These are phyloP conservation scores for Aspergillus fischeri DNA, from an alignment of 2,329 filamentous ascomycete genomes.

Conservation along the genomic window DNA sequence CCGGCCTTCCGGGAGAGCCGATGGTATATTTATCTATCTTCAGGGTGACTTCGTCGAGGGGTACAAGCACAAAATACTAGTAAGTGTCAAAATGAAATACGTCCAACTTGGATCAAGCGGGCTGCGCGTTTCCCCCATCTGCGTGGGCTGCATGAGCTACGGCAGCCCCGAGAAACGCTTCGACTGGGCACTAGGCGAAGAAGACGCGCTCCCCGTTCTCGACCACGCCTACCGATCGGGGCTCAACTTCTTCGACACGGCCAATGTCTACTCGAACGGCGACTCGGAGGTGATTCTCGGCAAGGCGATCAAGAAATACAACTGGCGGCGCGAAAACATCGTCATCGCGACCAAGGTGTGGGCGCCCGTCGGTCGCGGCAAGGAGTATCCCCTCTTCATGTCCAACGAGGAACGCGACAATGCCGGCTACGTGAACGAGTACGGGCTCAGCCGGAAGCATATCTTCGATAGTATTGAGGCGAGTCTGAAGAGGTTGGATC, in stretches of 20 bases:
- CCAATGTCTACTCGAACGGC: constrained; percentile 54
- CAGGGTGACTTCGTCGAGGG: too few species aligned
- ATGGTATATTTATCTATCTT: neutral
- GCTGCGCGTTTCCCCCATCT: constrained; percentile 22
- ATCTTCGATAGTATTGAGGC: constrained; percentile 60
- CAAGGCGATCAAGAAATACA: constrained; percentile 58
- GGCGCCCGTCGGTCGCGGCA: constrained; percentile 33
- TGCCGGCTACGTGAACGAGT: constrained; percentile 23
- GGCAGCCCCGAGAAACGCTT: constrained; percentile 16
- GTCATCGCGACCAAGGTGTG: constrained; percentile 57
- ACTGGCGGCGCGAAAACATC: constrained; percentile 54
- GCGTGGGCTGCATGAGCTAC: constrained; percentile 25
- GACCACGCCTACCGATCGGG: constrained; percentile 26
- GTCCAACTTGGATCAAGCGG: constrained; percentile 23
- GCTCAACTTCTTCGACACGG: constrained; percentile 31
- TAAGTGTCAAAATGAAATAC: constrained; percentile 17
- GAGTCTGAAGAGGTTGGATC: constrained; percentile 47
- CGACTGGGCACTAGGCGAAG: constrained; percentile 22
- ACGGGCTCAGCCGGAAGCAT: constrained; percentile 57
- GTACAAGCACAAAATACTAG: neutral
- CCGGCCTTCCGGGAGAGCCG: neutral
- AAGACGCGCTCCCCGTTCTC: constrained; percentile 25
- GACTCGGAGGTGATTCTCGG: constrained; percentile 50
- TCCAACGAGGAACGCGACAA: constrained; percentile 37
- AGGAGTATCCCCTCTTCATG: constrained; percentile 31